Evolutionary conservation across 768 basidiomycete species (phyloP), one percentile per base, ranked within the genome.

Genomic region (Suillus placidus): DNA sequence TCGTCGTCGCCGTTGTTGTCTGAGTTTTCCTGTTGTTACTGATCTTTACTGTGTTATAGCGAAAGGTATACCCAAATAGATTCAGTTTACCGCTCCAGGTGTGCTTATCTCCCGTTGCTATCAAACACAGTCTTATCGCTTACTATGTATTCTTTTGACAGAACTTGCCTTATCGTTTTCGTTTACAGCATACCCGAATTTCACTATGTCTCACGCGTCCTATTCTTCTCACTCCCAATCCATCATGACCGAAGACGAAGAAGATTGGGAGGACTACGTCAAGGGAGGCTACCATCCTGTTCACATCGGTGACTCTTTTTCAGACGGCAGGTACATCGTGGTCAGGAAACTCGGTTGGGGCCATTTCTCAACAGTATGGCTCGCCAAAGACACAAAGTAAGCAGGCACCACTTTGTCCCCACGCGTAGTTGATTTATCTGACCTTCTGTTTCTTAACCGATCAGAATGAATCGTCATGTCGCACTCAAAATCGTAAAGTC

Each of bases 401-500:
- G 88, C 81, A 54, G 32, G 35, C 67, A 35, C 67, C 40, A 6
- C 26, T 64, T 56, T 35, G 55, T 37, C 63, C 51, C 57, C 66
- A 47, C 55, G 42, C 42, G 40, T 30, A 23, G 2, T 32, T 42
- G 34, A 61, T 62, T 61, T 61, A 64, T 66, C 72, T 69, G 45
- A 71, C 69, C 64, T 52, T 68, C 37, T 61, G 62, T 67, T 66
- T 61, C 20, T 32, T 12, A 54, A 9, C 26, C 32, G 69, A 64
- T 66, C 80, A 99, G 97, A 75, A 84, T 95, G 80, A 89, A 93
- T 71, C 92, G 95, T 58, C 97, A 99, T 79, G 97, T 99, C 72
- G 97, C 97, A 16, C 90, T 99, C 76, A 99, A 99, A 80, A 94
- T 99, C 73, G 97, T 99, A 77, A 99, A 99, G 79, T 97, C 96